Base-by-base conservation (phyloP, 169 alveolate species). In the Theileria orientalis region DNA sequence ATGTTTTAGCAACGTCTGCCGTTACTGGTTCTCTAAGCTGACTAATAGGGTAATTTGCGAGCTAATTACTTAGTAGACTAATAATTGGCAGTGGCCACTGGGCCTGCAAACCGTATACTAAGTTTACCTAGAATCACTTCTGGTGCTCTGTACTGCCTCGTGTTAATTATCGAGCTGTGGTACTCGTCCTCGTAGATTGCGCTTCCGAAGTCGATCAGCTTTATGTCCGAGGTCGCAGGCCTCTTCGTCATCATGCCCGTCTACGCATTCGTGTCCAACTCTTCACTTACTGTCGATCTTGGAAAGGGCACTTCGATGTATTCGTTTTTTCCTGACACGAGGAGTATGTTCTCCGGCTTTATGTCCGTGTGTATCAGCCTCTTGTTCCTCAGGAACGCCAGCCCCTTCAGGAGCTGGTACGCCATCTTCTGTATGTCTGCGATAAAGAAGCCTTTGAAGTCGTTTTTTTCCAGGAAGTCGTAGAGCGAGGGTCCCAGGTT, bases 141-240 rank as follows among this genome's bases (percentile, higher is more conserved):
- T 0, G 99, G 99, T 16, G 99, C 98, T 49, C 99, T 83, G 84
- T 98, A 98, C 63, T 98, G 98, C 57, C 99, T 83, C 8, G 99
- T 98, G 84, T 98, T 98, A 42, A 98, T 97, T 63, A 96, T 94
- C 35, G 97, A 86, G 37, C 98, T 93, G 83, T 97, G 99, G 74
- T 96, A 95, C 66, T 97, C 99, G 72, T 88, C 92, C 72, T 91
- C 96, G 85, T 92, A 96, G 1, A 98, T 97, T 9, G 99, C 99
- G 33, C 99, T 96, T 40, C 99, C 99, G 83, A 98, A 97, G 85
- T 98, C 99, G 47, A 98, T 97, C 47, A 98, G 70, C 84, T 97
- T 94, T 9, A 97, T 94, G 40, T 92, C 95, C 42, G 95, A 83
- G 47, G 88, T 70, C 42, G 90, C 86, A 30, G 98, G 95, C 67